phyloP scores from a whole-genome alignment of 2,329 filamentous ascomycete genomes.

The Cercospora beticola region DNA sequence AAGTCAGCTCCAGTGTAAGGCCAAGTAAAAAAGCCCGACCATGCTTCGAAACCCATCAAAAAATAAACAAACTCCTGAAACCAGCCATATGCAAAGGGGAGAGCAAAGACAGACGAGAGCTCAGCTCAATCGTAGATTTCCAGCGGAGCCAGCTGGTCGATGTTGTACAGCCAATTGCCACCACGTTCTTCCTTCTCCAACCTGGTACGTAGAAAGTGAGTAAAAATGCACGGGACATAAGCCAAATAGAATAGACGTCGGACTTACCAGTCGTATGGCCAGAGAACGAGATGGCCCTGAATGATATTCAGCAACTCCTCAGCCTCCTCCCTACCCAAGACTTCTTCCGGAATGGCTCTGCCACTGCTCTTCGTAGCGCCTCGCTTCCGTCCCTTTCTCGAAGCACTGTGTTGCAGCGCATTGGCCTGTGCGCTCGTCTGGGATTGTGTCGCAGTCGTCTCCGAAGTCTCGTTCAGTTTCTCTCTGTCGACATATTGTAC shows the following conservation, averaged over 20 bases:
- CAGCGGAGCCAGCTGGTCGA: slow-evolving; percentile 91
- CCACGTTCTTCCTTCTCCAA: slow-evolving; percentile 85
- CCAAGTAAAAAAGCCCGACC: too few species aligned
- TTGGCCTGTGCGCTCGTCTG: slow-evolving; percentile 7
- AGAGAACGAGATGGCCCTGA: slow-evolving; percentile 85
- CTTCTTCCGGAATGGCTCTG: slow-evolving; percentile 66
- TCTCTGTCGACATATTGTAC: slow-evolving; percentile 36
- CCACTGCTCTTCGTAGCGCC: slow-evolving; percentile 69
- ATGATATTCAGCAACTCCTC: slow-evolving; percentile 78
- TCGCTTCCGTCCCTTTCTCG: slow-evolving; percentile 63
- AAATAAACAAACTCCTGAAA: not conserved
- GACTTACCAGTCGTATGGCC: slow-evolving; percentile 84
- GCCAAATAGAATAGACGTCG: not conserved
- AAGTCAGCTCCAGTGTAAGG: not conserved
- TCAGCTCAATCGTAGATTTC: slow-evolving; percentile 69
- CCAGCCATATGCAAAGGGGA: not conserved
- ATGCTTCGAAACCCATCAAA: not conserved
- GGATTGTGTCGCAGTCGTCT: slow-evolving; percentile 34
- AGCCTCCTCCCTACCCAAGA: slow-evolving; percentile 72
- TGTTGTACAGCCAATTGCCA: slow-evolving; percentile 94
- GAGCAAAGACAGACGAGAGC: not conserved
- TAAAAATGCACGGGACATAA: not conserved
- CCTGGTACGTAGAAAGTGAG: slow-evolving; percentile 45
- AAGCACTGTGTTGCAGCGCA: slow-evolving; percentile 34
- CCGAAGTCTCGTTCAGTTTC: slow-evolving; percentile 29